Percentiles rank a stretch among this genome's conserved stretches.
Evolutionary conservation across 768 basidiomycete species (phyloP).

Genomic region (Tricholoma furcatifolium): DNA sequence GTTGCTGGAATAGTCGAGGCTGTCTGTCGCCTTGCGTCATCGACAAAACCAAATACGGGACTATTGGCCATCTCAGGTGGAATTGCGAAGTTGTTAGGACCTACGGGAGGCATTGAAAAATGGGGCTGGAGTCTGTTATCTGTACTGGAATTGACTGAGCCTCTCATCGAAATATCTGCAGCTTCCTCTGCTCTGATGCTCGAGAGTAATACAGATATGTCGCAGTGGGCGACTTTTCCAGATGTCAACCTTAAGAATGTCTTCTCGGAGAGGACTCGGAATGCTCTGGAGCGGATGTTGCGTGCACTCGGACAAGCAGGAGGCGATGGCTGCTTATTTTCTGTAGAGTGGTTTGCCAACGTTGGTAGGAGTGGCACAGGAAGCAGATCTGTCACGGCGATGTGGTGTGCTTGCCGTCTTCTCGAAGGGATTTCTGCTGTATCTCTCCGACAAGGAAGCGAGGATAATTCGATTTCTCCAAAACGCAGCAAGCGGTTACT

Average conservation of each 20-base stretch:
- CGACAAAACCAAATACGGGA: constrained; percentile 18
- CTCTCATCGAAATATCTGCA: constrained; percentile 44
- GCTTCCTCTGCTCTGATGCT: constrained; percentile 56
- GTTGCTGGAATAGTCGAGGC: constrained; percentile 67
- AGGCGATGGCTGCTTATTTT: constrained; percentile 66
- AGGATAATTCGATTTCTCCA: constrained; percentile 22
- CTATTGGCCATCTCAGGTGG: constrained; percentile 47
- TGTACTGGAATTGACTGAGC: constrained; percentile 72
- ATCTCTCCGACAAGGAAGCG: constrained; percentile 34
- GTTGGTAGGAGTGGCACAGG: constrained; percentile 46
- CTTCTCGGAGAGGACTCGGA: constrained; percentile 46
- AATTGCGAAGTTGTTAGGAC: constrained; percentile 70
- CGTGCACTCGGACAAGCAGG: constrained; percentile 66
- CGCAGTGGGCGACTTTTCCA: constrained; percentile 51
- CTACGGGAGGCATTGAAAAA: constrained; percentile 80
- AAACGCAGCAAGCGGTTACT: constrained; percentile 51
- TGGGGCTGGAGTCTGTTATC: constrained; percentile 90
- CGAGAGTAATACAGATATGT: constrained; percentile 43
- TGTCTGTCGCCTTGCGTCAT: constrained; percentile 52
- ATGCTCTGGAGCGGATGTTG: constrained; percentile 70
- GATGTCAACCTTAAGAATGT: constrained; percentile 56
- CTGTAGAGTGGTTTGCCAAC: constrained; percentile 81
- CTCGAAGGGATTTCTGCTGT: constrained; percentile 68
- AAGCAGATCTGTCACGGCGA: constrained; percentile 57
- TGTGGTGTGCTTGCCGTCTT: constrained; percentile 82